These are phyloP conservation scores for Solanum lignicaule DNA, from an alignment of 257 asterid genomes.

Conservation along the genomic window DNA sequence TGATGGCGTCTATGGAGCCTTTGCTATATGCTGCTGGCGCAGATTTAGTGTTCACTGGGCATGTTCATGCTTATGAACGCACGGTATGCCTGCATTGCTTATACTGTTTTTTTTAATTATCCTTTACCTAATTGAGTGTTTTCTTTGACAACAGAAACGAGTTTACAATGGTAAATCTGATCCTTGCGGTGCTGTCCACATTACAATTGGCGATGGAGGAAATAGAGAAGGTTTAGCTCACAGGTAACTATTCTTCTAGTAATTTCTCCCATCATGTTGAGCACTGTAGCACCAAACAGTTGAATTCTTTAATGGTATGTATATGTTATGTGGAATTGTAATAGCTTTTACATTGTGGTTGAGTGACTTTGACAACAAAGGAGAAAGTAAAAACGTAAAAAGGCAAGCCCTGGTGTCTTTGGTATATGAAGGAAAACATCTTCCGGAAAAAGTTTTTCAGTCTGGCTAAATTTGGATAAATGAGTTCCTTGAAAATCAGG, in stretches of 20 bases:
- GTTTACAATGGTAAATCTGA: conserved; percentile 44
- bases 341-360: neutral
- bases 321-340: neutral
- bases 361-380: neutral
- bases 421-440: neutral
- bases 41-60: conserved; percentile 68
- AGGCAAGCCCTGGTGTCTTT: neutral
- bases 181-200: conserved; percentile 78
- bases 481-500: neutral
- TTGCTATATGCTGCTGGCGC: conserved; percentile 65
- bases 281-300: neutral
- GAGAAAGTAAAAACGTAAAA: neutral
- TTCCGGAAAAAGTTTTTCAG: neutral
- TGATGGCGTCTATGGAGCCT: conserved; percentile 84
- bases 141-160: conserved; percentile 40
- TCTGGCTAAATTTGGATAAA: neutral
- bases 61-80: conserved; percentile 97
- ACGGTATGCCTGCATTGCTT: conserved; percentile 32
- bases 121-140: neutral
- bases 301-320: neutral
- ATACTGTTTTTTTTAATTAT: neutral
- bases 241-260: conserved; percentile 28
- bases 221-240: conserved; percentile 85
- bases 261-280: neutral
- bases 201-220: conserved; percentile 96